phyloP scores from a whole-genome alignment of 2,329 filamentous ascomycete species.

The Huntiella decipiens region DNA sequence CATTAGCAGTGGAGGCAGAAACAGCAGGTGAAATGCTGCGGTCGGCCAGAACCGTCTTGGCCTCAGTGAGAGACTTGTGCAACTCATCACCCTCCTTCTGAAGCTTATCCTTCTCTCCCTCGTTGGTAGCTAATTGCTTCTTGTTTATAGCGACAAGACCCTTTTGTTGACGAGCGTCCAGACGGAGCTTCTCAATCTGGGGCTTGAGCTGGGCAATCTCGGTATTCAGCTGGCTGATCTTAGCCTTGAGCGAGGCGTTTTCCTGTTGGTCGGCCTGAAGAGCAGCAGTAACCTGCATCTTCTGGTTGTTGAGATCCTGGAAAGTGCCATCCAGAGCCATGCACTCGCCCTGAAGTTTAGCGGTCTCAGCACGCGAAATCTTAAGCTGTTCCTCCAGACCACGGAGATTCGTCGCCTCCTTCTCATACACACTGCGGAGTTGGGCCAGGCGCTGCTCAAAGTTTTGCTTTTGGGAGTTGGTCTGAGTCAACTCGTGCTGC shows the following conservation, averaged over 20 bases:
- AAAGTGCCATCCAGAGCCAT: constrained; percentile 64
- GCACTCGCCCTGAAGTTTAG: constrained; percentile 67
- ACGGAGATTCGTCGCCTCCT: constrained; percentile 75
- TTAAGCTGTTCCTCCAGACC: constrained; percentile 67
- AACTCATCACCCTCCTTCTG: constrained; percentile 59
- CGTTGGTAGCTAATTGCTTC: constrained; percentile 82
- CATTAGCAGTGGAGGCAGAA: constrained; percentile 39
- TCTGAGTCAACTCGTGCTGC: constrained; percentile 66
- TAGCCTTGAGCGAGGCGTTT: constrained; percentile 69
- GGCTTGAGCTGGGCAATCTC: constrained; percentile 74
- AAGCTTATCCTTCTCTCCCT: constrained; percentile 73
- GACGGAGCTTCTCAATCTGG: constrained; percentile 80
- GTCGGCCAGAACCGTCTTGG: constrained; percentile 5
- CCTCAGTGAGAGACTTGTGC: constrained; percentile 23
- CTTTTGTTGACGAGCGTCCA: constrained; percentile 85
- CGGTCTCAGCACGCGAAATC: constrained; percentile 58
- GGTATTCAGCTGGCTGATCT: constrained; percentile 63
- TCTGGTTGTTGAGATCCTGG: constrained; percentile 66
- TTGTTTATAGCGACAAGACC: constrained; percentile 95
- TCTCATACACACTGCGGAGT: constrained; percentile 74
- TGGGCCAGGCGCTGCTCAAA: constrained; percentile 79
- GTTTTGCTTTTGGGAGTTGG: constrained; percentile 73
- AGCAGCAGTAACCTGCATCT: constrained; percentile 53
- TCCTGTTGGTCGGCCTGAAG: constrained; percentile 79
- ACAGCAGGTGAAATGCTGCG: constrained; percentile 32